These are phyloP conservation scores for Tetradesmus lagerheimii DNA, from an alignment of 139 green algal species.

Conservation along the genomic window DNA sequence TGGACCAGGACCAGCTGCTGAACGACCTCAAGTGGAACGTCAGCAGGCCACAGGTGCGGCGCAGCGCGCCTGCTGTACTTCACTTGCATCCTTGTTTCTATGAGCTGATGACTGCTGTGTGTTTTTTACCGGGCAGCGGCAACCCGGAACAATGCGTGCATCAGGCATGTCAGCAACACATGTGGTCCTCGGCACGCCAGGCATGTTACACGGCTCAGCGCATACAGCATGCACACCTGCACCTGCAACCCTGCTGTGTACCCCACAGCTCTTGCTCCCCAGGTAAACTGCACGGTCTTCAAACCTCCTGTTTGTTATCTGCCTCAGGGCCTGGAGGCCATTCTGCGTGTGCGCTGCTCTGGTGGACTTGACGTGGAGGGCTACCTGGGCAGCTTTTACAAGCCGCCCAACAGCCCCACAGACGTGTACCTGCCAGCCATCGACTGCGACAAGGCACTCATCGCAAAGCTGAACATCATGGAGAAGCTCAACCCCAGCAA, in stretches of 20 bases:
- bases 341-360: slow-evolving; percentile 84
- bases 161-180: background rate
- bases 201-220: too few relatives aligned
- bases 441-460: slow-evolving; percentile 84
- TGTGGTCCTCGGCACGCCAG: too few relatives aligned
- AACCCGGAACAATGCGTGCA: background rate
- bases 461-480: slow-evolving; percentile 67
- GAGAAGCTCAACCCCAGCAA: slow-evolving; percentile 43
- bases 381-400: slow-evolving; percentile 67
- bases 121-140: background rate
- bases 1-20: slow-evolving; percentile 82
- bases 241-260: too few relatives aligned
- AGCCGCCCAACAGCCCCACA: slow-evolving; percentile 58
- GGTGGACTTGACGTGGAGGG: slow-evolving; percentile 81
- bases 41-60: slow-evolving; percentile 65
- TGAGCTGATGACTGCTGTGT: too few relatives aligned
- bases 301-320: too few relatives aligned
- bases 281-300: too few relatives aligned
- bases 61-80: background rate
- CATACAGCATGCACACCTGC: too few relatives aligned
- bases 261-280: too few relatives aligned
- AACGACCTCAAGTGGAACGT: slow-evolving; percentile 93
- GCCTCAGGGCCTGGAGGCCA: slow-evolving; percentile 84
- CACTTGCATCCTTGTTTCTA: too few relatives aligned
- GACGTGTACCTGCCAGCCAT: slow-evolving; percentile 90